Conservation (phyloP, 2,329 filamentous ascomycete genomes). For the Didymosphaeria variabile region DNA sequence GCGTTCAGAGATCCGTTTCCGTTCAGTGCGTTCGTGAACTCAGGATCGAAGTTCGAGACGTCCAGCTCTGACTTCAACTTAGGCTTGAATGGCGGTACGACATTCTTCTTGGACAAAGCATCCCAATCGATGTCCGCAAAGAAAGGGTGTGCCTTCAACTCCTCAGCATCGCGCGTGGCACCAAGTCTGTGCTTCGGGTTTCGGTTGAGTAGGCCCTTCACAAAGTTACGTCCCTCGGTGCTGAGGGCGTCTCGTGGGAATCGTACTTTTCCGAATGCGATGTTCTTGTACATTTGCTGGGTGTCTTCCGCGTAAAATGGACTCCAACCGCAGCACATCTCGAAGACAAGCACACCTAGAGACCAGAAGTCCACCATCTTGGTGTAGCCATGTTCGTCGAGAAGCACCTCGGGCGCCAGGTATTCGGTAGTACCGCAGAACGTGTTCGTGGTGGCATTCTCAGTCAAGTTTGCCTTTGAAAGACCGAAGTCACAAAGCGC, state of each 20-base stretch:
- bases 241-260: slow-evolving; percentile 95
- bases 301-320: slow-evolving; percentile 99
- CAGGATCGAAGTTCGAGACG: slow-evolving; percentile 97
- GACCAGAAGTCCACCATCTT: slow-evolving; percentile 99
- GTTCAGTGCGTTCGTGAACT: slow-evolving; percentile 94
- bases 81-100: slow-evolving; percentile 96
- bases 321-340: slow-evolving; percentile 99
- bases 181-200: slow-evolving; percentile 96
- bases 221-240: slow-evolving; percentile 94
- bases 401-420: slow-evolving; percentile 89
- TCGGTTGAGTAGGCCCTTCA: slow-evolving; percentile 95
- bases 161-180: slow-evolving; percentile 88
- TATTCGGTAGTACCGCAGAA: slow-evolving; percentile 99
- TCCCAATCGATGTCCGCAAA: slow-evolving; percentile 95
- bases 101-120: slow-evolving; percentile 85
- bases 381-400: slow-evolving; percentile 97
- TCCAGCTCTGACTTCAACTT: slow-evolving; percentile 96
- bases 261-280: slow-evolving; percentile 96
- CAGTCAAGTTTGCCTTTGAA: slow-evolving; percentile 95
- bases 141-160: slow-evolving; percentile 93
- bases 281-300: slow-evolving; percentile 99
- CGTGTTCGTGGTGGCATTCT: slow-evolving; percentile 98
- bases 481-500: slow-evolving; percentile 97
- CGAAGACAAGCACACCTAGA: slow-evolving; percentile 93
- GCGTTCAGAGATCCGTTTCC: slow-evolving; percentile 88